Evolutionary conservation across 768 basidiomycete genomes (phyloP).

Genomic region (Suillus lakei): DNA sequence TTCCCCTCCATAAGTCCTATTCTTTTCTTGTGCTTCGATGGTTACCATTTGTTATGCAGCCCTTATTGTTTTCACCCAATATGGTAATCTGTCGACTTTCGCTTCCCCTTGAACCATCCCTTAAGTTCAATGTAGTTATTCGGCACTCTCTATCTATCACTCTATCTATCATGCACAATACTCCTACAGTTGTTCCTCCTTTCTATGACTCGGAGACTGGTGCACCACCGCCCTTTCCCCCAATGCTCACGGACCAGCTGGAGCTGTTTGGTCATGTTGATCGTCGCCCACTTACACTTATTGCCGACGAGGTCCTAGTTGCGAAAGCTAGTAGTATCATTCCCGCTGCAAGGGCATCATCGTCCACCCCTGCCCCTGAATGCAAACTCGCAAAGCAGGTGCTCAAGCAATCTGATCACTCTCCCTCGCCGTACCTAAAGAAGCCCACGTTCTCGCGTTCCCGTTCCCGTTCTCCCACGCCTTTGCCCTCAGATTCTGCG

Average conservation of each 20-base stretch:
- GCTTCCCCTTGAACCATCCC: not conserved
- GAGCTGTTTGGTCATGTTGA: not conserved
- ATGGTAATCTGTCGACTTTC: slow-evolving; percentile 5
- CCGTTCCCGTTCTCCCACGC: not conserved
- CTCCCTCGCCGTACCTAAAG: not conserved
- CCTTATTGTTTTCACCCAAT: not conserved
- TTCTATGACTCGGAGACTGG: slow-evolving; percentile 5
- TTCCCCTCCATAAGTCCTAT: no score
- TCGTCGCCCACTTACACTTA: not conserved
- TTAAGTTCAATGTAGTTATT: no score
- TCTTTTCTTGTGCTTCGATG: not conserved
- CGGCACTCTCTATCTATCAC: no score
- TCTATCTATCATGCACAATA: slow-evolving; percentile 2
- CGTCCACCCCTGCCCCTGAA: not conserved
- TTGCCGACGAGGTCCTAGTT: slow-evolving; percentile 5
- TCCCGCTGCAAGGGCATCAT: not conserved
- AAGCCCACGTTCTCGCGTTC: not conserved
- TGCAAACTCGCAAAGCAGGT: not conserved
- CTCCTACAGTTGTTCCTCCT: slow-evolving; percentile 3
- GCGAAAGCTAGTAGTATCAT: not conserved
- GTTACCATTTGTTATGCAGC: not conserved
- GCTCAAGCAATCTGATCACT: not conserved
- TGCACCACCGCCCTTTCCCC: not conserved
- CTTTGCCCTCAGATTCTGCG: not conserved
- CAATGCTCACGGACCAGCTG: slow-evolving; percentile 9